Percentiles rank a stretch among this genome's conserved stretches.
These are phyloP conservation scores for Herpetomonas samuelpessoai DNA, from an alignment of 208 protist genomes.

Conservation along the genomic window DNA sequence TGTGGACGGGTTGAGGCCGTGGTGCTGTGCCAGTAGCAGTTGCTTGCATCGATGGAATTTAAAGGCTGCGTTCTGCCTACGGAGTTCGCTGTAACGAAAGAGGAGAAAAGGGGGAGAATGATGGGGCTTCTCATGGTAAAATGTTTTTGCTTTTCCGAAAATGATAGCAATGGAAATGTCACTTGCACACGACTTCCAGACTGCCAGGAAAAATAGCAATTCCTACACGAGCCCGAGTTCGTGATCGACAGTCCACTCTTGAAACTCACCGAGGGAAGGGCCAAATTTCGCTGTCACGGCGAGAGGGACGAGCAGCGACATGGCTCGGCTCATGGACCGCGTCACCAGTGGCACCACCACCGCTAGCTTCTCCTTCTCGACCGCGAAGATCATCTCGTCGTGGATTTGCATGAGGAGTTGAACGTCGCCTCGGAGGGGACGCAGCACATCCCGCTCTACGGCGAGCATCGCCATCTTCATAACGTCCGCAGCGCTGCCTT, in stretches of 20 bases:
- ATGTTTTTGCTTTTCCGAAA: too few species aligned
- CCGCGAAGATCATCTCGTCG: conserved; percentile 56
- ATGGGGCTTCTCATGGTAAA: too few species aligned
- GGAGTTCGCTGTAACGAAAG: too few species aligned
- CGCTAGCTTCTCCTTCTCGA: conserved; percentile 21
- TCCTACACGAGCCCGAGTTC: conserved; percentile 55
- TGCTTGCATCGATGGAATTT: too few species aligned
- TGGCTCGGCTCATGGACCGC: conserved; percentile 37
- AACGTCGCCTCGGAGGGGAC: conserved; percentile 24
- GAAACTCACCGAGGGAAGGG: conserved; percentile 58
- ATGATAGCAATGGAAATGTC: too few species aligned
- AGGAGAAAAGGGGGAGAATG: too few species aligned
- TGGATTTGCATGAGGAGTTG: conserved; percentile 62
- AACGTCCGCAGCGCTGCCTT: conserved; percentile 88
- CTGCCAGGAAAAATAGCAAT: too few species aligned
- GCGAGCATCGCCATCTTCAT: conserved; percentile 89
- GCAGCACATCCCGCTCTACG: conserved; percentile 65
- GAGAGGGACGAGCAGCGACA: conserved; percentile 57
- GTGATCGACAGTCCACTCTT: conserved; percentile 75
- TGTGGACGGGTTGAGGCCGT: too few species aligned
- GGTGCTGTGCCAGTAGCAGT: too few species aligned
- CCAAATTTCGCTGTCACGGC: conserved; percentile 66
- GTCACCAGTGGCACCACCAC: conserved; percentile 30
- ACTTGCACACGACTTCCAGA: too few species aligned
- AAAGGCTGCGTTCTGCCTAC: too few species aligned